Evolutionary conservation across 2,329 filamentous ascomycete species (phyloP).

Genomic region (Clonostachys rosea): DNA sequence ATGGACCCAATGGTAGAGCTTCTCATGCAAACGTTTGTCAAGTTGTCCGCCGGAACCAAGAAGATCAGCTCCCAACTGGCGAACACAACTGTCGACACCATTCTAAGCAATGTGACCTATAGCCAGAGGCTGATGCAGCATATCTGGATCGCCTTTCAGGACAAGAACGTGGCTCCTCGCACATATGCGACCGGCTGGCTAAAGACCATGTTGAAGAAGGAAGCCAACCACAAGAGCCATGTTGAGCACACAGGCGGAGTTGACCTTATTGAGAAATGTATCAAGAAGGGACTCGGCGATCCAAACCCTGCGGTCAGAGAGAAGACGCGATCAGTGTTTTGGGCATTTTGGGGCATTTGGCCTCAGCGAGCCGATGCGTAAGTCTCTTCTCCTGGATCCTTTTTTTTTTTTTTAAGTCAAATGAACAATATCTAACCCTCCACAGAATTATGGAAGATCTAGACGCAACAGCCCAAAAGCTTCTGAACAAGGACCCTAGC

Average conservation of each 20-base stretch:
- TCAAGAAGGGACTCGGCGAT: slow-evolving; percentile 85
- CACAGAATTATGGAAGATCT: slow-evolving; percentile 71
- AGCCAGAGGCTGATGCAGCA: slow-evolving; percentile 80
- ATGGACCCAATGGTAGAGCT: slow-evolving; percentile 90
- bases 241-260: slow-evolving; percentile 82
- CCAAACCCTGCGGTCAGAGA: slow-evolving; percentile 88
- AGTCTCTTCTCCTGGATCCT: slow-evolving; percentile 23
- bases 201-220: slow-evolving; percentile 73
- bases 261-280: slow-evolving; percentile 79
- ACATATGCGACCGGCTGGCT: slow-evolving; percentile 79
- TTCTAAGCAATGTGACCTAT: slow-evolving; percentile 78
- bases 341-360: slow-evolving; percentile 77
- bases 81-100: slow-evolving; percentile 72
- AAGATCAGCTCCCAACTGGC: slow-evolving; percentile 86
- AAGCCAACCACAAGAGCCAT: slow-evolving; percentile 71
- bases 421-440: slow-evolving; percentile 10
- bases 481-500: slow-evolving; percentile 76
- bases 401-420: neutral
- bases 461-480: slow-evolving; percentile 71
- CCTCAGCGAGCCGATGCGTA: slow-evolving; percentile 70
- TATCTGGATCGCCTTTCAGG: slow-evolving; percentile 74
- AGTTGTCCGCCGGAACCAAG: slow-evolving; percentile 84
- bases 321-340: slow-evolving; percentile 79
- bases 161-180: slow-evolving; percentile 90
- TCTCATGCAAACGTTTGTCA: slow-evolving; percentile 83